Conservation (phyloP, 805 yeast genomes). For the Barnettozyma salicaria region DNA sequence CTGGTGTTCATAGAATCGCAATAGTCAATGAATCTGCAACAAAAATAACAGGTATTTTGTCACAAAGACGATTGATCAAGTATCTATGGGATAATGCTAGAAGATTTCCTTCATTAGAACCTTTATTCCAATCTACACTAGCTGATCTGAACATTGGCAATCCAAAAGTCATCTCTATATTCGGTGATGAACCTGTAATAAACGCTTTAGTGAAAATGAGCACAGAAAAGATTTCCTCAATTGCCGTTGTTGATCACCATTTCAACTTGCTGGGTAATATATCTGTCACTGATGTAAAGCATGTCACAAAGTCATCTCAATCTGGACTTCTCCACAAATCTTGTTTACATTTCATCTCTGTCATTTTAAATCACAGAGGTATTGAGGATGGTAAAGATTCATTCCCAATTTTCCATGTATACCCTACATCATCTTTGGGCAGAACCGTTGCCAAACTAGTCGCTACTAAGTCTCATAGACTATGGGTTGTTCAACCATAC, state of each 20-base stretch:
- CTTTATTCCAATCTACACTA: conserved; percentile 60
- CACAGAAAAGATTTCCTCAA: conserved; percentile 73
- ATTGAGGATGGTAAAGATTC: conserved; percentile 93
- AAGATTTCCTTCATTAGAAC: conserved; percentile 75
- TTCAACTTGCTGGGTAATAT: conserved; percentile 81
- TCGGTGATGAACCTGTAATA: conserved; percentile 80
- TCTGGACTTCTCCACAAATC: conserved; percentile 75
- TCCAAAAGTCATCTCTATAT: conserved; percentile 66
- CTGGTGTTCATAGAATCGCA: conserved; percentile 93
- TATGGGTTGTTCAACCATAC: conserved; percentile 71
- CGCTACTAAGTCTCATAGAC: conserved; percentile 88
- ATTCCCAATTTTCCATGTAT: conserved; percentile 93
- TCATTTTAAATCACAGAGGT: conserved; percentile 83
- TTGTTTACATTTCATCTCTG: conserved; percentile 82
- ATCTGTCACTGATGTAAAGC: conserved; percentile 88
- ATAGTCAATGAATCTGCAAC: conserved; percentile 50
- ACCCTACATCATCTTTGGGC: conserved; percentile 69
- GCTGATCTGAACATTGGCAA: conserved; percentile 74
- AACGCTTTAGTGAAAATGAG: conserved; percentile 88
- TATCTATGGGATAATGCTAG: conserved; percentile 92
- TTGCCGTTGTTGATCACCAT: conserved; percentile 85
- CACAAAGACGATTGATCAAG: conserved; percentile 82
- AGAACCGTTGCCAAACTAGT: conserved; percentile 91
- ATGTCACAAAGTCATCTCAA: conserved; percentile 82
- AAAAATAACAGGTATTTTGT: conserved; percentile 72